phyloP scores from a whole-genome alignment of 371 early-diverging fungal species.

The Rhizopus delemar region DNA sequence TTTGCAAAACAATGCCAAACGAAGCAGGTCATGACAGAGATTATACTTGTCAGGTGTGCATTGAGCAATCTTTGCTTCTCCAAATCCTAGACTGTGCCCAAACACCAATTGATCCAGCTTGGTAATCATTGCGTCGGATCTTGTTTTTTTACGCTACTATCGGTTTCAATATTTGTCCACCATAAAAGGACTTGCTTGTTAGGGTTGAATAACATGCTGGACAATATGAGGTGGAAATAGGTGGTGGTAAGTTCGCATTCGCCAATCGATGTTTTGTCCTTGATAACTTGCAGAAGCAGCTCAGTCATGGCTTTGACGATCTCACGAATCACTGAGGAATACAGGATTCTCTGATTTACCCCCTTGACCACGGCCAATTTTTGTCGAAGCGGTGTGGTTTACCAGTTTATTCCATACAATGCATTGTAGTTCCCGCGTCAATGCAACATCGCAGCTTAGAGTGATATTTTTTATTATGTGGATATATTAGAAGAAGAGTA shows the following conservation, averaged over 20 bases:
- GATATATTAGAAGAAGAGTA: no score
- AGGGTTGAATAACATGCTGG: slow-evolving; percentile 13
- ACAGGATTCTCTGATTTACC: no score
- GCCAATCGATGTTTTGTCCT: slow-evolving; percentile 13
- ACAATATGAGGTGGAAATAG: slow-evolving; percentile 12
- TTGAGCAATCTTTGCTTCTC: slow-evolving; percentile 20
- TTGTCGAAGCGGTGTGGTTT: no score
- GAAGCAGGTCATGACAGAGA: slow-evolving; percentile 15
- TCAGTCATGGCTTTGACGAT: slow-evolving; percentile 17
- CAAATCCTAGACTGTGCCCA: slow-evolving; percentile 24
- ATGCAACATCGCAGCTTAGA: no score
- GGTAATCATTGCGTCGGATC: slow-evolving; percentile 18
- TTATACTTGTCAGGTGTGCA: slow-evolving; percentile 16
- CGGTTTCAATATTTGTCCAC: slow-evolving; percentile 21
- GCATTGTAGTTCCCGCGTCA: no score
- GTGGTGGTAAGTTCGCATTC: slow-evolving; percentile 8
- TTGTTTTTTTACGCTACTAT: slow-evolving; percentile 19
- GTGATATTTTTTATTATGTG: no score
- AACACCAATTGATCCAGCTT: slow-evolving; percentile 17
- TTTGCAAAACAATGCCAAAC: slow-evolving; percentile 19
- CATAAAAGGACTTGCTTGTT: slow-evolving; percentile 13
- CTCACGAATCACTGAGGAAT: slow-evolving; percentile 18
- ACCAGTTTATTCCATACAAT: no score
- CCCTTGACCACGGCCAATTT: no score
- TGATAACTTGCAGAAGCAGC: slow-evolving; percentile 18